A percentile compares a stretch with the other conserved stretches of the same genome.
phyloP scores from a whole-genome alignment of 768 basidiomycete genomes.

The Suillus subalutaceus region DNA sequence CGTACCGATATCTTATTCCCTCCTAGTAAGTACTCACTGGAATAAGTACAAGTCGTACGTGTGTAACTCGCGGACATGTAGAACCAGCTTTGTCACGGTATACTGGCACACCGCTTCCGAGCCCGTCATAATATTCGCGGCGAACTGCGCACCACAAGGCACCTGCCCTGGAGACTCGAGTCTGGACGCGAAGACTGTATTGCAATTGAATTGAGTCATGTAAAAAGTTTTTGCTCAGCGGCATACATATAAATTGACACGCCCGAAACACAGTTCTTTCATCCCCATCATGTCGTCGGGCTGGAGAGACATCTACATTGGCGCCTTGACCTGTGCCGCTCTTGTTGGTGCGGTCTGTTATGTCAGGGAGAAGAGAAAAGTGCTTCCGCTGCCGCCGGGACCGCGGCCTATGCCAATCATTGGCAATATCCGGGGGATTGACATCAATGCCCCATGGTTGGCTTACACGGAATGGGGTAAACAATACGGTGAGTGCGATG shows the following conservation, averaged over 20 bases:
- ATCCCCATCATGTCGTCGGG: conserved; percentile 2
- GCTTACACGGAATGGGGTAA: conserved; percentile 23
- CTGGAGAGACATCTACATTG: conserved; percentile 20
- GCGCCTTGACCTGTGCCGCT: conserved; percentile 16
- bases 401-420: conserved; percentile 21
- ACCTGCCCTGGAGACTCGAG: too few relatives aligned
- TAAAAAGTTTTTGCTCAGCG: background rate
- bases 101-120: too few relatives aligned
- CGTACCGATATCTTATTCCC: background rate
- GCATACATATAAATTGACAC: background rate
- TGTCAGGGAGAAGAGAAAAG: conserved; percentile 11
- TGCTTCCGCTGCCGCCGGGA: conserved; percentile 23
- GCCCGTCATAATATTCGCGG: background rate
- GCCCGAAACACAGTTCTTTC: background rate
- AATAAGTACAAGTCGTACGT: background rate
- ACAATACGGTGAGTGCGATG: conserved; percentile 17
- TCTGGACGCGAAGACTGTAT: background rate
- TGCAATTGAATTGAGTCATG: too few relatives aligned
- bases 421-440: conserved; percentile 23
- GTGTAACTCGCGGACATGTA: background rate
- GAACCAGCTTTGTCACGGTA: too few relatives aligned
- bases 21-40: too few relatives aligned
- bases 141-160: background rate
- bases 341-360: conserved; percentile 11
- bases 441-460: conserved; percentile 20